Evolutionary conservation across 495 filamentous ascomycete species (phyloP), one percentile per base, ranked within the genome.

Genomic region (Aspergillus saccharolyticus): DNA sequence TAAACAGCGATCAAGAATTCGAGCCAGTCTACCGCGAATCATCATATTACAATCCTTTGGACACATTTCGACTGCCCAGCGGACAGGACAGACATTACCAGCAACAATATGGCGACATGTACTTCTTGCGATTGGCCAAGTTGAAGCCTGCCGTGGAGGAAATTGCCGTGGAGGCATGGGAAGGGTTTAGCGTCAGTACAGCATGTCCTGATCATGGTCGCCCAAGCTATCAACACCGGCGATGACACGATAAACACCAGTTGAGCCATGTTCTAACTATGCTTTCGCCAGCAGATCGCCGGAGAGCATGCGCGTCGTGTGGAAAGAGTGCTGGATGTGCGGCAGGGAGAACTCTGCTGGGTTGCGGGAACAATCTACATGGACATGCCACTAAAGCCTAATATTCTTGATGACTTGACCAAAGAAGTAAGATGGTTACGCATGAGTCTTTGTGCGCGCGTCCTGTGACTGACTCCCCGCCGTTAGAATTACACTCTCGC

Each of bases 81-180:
- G 84, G 83, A 12, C 67, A 74, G n/a, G 78, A 85, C 30, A 83
- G 86, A 47, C 85, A 89, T 20, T 99, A 97, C 65, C 80, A 90
- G 67, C 95, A 97, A 68, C 95, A 99, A 78, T 99, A 88, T 83
- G 89, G 85, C 57, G 92, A 97, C 64, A 90, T 97, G 82, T 99
- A 99, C 77, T 97, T 96, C 69, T 72, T 96, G 62, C 89, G 95
- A 39, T 81, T 97, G 14, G 83, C 89, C 8, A 88, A 87, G 69
- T 82, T 99, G 67, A 96, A 95, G 71, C 89, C 92, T 8, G 80
- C 81, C 0, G 87, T 95, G 0, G 90, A 94, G 69, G 70, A 81
- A 56, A 76, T 88, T 51, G 94, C 91, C 1, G 67, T 67, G 19
- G 83, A 85, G 22, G 84, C 86, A 17, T 97, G 93, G 91, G 80